Percentiles rank a stretch among this genome's conserved stretches.
Conservation (phyloP, 768 basidiomycete genomes). For the Leucocoprinus birnbaumii region DNA sequence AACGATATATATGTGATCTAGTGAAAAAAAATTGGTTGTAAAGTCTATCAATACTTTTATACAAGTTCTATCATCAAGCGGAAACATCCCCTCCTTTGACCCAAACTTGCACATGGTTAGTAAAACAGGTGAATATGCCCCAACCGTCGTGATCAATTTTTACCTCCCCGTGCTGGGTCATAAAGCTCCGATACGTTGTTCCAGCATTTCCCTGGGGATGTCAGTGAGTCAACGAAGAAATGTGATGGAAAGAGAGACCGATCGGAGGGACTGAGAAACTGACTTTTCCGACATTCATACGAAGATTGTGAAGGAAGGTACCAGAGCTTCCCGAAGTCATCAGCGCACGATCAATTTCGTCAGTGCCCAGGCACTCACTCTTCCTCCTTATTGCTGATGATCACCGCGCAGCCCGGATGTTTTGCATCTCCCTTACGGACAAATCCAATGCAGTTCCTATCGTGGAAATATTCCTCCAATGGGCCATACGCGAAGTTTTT, state of each 20-base stretch:
- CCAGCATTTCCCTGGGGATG: constrained; percentile 30
- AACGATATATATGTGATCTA: neutral
- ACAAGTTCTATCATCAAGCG: neutral
- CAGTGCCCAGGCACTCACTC: constrained; percentile 23
- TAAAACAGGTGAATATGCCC: constrained; percentile 62
- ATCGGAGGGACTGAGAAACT: constrained; percentile 21
- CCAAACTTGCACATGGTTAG: constrained; percentile 62
- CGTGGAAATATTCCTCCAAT: constrained; percentile 55
- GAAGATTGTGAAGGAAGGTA: constrained; percentile 39
- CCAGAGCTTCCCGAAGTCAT: constrained; percentile 22
- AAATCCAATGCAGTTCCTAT: constrained; percentile 70
- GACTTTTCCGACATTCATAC: constrained; percentile 68
- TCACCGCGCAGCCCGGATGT: constrained; percentile 64
- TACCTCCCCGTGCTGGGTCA: constrained; percentile 43
- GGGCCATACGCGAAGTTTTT: constrained; percentile 66
- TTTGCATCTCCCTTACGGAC: constrained; percentile 58
- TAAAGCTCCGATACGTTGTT: constrained; percentile 43
- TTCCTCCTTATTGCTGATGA: constrained; percentile 60
- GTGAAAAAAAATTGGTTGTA: neutral
- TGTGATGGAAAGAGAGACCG: too few species aligned
- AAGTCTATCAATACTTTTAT: too few species aligned
- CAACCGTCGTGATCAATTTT: constrained; percentile 54
- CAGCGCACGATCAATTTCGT: neutral
- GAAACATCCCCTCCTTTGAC: constrained; percentile 19
- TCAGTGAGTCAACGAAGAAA: constrained; percentile 6